These are phyloP conservation scores for Backusella liffmaniae DNA, from an alignment of 192 early-diverging fungal genomes.

Conservation along the genomic window DNA sequence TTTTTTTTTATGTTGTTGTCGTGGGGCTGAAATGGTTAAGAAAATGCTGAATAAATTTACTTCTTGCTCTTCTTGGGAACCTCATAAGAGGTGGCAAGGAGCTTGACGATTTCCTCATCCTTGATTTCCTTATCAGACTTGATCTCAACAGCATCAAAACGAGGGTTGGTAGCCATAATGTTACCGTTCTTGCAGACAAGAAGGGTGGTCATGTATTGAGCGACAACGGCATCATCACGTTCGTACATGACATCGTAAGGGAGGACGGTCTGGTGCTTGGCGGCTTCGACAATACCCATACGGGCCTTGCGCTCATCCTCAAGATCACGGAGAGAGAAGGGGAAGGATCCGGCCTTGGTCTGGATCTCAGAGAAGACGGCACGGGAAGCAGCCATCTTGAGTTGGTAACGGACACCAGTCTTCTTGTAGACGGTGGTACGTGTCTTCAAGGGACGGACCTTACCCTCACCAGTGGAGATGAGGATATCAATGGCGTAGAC, in stretches of 20 bases:
- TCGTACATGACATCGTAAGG: slow-evolving; percentile 86
- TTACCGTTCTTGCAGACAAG: slow-evolving; percentile 87
- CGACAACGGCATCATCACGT: slow-evolving; percentile 72
- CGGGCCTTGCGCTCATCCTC: slow-evolving; percentile 91
- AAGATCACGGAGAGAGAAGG: slow-evolving; percentile 83
- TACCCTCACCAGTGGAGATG: slow-evolving; percentile 87
- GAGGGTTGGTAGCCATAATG: slow-evolving; percentile 75
- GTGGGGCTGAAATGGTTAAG: slow-evolving; percentile 12
- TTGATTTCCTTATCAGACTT: slow-evolving; percentile 86
- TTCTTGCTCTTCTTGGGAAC: slow-evolving; percentile 37
- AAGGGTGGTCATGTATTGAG: slow-evolving; percentile 92
- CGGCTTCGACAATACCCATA: slow-evolving; percentile 90
- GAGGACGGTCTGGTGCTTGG: slow-evolving; percentile 75
- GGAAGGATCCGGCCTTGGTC: slow-evolving; percentile 80
- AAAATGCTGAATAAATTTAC: neutral
- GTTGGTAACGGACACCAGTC: slow-evolving; percentile 71
- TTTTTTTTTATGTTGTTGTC: slow-evolving; percentile 21
- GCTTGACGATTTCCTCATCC: slow-evolving; percentile 72
- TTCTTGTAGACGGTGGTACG: slow-evolving; percentile 95
- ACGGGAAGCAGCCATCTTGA: slow-evolving; percentile 88
- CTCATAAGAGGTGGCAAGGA: slow-evolving; percentile 61
- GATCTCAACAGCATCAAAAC: slow-evolving; percentile 73
- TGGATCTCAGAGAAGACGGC: slow-evolving; percentile 70
- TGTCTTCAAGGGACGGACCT: slow-evolving; percentile 61
- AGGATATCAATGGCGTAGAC: slow-evolving; percentile 93